Evolutionary conservation across 768 basidiomycete genomes (phyloP).

Genomic region (Nevesoporus exiguus): DNA sequence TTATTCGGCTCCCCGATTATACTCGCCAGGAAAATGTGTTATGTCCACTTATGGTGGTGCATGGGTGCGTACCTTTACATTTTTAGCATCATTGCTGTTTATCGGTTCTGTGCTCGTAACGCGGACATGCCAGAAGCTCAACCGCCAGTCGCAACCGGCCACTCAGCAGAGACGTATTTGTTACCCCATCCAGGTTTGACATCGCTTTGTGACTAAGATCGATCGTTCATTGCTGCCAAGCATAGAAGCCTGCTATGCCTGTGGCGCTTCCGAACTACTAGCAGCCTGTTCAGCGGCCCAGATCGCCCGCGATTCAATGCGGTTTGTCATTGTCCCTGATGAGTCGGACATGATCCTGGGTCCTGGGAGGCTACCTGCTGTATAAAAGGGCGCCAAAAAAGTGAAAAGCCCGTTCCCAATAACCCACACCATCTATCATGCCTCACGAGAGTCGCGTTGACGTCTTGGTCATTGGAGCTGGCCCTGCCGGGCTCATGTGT

Average conservation of each 20-base stretch:
- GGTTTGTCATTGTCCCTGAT: background rate
- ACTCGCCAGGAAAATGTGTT: no score
- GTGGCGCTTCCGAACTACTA: background rate
- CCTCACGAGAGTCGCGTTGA: conserved; percentile 35
- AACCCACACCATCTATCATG: conserved; percentile 10
- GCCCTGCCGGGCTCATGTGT: conserved; percentile 64
- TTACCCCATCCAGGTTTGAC: background rate
- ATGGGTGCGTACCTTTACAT: background rate
- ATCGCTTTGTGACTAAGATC: background rate
- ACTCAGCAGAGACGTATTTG: background rate
- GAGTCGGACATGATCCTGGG: background rate
- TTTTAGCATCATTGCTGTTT: background rate
- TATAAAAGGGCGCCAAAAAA: background rate
- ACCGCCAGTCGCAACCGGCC: background rate
- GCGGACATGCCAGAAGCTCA: background rate
- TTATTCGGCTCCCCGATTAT: no score
- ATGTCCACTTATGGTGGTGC: no score
- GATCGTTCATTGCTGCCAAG: background rate
- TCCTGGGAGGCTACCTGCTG: background rate
- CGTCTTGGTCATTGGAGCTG: conserved; percentile 49
- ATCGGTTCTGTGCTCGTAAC: background rate
- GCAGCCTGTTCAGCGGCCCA: background rate
- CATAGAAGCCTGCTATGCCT: background rate
- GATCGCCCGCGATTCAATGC: background rate
- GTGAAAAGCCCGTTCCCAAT: background rate